Percentiles rank a stretch among this genome's conserved stretches.
phyloP scores from a whole-genome alignment of 306 rosid species.

The Quercus aquifolioides region DNA sequence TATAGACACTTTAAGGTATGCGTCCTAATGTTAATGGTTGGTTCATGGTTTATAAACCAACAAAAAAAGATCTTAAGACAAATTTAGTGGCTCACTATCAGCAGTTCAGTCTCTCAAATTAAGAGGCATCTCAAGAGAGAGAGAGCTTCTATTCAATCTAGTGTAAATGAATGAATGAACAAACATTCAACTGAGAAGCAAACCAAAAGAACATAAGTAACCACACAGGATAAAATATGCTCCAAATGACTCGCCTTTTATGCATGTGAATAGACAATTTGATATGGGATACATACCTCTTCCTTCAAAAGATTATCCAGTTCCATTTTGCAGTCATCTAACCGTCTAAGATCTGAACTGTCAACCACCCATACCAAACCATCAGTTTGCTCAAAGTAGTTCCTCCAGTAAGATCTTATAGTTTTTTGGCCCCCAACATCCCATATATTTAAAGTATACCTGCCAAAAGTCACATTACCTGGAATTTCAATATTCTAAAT shows the following conservation, averaged over 20 bases:
- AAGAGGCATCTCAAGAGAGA: neutral
- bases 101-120: neutral
- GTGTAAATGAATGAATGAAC: neutral
- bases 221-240: neutral
- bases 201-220: neutral
- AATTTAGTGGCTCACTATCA: neutral
- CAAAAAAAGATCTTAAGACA: neutral
- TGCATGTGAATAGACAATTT: neutral
- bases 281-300: constrained; percentile 49
- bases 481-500: constrained; percentile 1
- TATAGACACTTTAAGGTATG: neutral
- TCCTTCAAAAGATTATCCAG: constrained; percentile 85
- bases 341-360: constrained; percentile 80
- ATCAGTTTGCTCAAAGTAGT: constrained; percentile 92
- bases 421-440: constrained; percentile 96
- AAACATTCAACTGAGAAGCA: neutral
- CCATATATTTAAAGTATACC: constrained; percentile 82
- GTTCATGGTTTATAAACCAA: neutral
- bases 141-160: neutral
- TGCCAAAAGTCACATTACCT: constrained; percentile 30
- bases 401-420: constrained; percentile 89
- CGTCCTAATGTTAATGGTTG: neutral
- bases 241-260: neutral
- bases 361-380: constrained; percentile 94
- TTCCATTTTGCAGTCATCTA: constrained; percentile 89